Percentiles rank a stretch among this genome's conserved stretches.
Evolutionary conservation across 176 grass and related monocot species (phyloP).

Genomic region (Poa pratensis): DNA sequence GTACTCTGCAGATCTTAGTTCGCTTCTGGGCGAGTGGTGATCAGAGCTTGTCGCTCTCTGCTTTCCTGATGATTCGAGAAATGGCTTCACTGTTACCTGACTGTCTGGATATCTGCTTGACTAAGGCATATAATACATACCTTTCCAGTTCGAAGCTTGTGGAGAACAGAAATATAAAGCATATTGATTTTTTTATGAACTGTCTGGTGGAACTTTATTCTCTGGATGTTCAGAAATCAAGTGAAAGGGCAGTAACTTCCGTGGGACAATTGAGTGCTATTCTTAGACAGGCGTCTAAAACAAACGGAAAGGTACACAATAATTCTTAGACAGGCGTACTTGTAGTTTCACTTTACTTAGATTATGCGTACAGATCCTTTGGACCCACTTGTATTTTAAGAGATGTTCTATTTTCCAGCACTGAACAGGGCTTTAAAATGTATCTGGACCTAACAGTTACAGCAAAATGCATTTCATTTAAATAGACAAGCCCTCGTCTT

Average conservation of each 20-base stretch:
- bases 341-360: constrained; percentile 10
- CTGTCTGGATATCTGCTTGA: constrained; percentile 73
- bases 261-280: constrained; percentile 71
- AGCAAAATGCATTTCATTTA: background rate
- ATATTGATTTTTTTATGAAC: constrained; percentile 70
- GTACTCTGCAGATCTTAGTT: constrained; percentile 66
- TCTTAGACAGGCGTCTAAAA: constrained; percentile 69
- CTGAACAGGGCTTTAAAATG: background rate
- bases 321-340: background rate
- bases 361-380: background rate
- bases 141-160: constrained; percentile 77
- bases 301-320: constrained; percentile 71
- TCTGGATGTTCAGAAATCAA: constrained; percentile 77
- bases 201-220: constrained; percentile 82
- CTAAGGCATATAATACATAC: constrained; percentile 68
- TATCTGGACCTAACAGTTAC: constrained; percentile 23
- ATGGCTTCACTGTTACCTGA: constrained; percentile 67
- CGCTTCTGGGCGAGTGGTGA: constrained; percentile 88
- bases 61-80: constrained; percentile 77
- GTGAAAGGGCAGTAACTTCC: constrained; percentile 57
- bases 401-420: background rate
- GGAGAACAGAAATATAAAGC: constrained; percentile 62
- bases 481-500: background rate
- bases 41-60: constrained; percentile 63
- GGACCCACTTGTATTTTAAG: background rate